These are phyloP conservation scores for Zygnema circumcarinatum DNA, from an alignment of 139 green algal species.

Conservation along the genomic window DNA sequence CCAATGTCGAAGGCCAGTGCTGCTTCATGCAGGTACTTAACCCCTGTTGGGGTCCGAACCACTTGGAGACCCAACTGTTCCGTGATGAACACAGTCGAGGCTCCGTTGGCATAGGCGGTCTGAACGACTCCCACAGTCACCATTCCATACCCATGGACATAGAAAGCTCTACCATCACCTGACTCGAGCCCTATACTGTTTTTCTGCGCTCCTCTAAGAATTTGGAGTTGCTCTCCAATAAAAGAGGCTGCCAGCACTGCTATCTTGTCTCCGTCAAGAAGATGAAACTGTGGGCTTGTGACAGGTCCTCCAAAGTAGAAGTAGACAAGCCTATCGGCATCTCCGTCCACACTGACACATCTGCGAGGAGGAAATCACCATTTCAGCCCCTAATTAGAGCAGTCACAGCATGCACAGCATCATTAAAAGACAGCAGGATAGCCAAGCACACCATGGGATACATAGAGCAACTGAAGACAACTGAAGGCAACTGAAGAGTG, in stretches of 20 bases:
- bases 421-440: too few relatives aligned
- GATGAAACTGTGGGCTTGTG: conserved; percentile 37
- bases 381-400: too few relatives aligned
- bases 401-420: too few relatives aligned
- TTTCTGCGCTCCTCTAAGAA: not conserved
- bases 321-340: conserved; percentile 96
- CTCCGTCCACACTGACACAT: conserved; percentile 87
- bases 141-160: conserved; percentile 21
- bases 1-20: conserved; percentile 91
- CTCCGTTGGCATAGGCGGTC: conserved; percentile 97
- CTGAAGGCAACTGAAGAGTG: too few relatives aligned
- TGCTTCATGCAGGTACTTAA: conserved; percentile 81
- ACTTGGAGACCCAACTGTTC: conserved; percentile 65
- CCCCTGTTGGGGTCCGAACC: conserved; percentile 76
- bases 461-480: too few relatives aligned
- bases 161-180: not conserved
- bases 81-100: conserved; percentile 78
- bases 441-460: too few relatives aligned
- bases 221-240: conserved; percentile 38
- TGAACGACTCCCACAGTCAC: conserved; percentile 88
- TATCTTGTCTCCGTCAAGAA: conserved; percentile 96
- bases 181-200: not conserved
- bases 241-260: conserved; percentile 76
- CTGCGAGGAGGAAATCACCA: conserved; percentile 47
- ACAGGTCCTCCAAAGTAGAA: conserved; percentile 66